Evolutionary conservation across 768 basidiomycete genomes (phyloP), one percentile per base, ranked within the genome.

Genomic region (Phylloporus scabripes): DNA sequence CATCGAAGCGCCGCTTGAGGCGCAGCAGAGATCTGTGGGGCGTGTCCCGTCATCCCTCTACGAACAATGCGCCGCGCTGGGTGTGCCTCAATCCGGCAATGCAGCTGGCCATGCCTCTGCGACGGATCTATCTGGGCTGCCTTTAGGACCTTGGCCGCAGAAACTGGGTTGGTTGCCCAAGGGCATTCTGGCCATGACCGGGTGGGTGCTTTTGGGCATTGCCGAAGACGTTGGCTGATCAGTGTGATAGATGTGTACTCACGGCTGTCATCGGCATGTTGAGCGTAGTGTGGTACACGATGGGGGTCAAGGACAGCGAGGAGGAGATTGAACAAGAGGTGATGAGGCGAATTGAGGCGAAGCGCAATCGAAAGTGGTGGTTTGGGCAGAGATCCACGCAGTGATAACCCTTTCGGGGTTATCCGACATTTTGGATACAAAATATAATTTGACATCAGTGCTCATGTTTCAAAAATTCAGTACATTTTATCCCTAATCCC

Each of bases 281-380:
- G 7, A 77, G 81, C 1, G 88, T 95, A 26, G 71, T 82, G 33
- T 98, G 93, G 92, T 98, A 98, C 68, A 71, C 85, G 32, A 71
- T 82, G 40, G 89, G 90, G n/a, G 81, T 79, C 5, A 70, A 70
- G 49, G 72, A 89, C 51, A 77, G 85, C 39, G 91, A 92, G 36
- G 83, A 83, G 55, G 92, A 95, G 70, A 75, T 90, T 31, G 90
- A 92, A 63, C 72, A 77, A 17, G 87, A 90, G 66, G 80, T 78
- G 46, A 69, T 76, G 54, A 67, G 70, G 54, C 70, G 74, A 48
- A 68, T 83, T 9, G 83, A 76, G 23, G 74, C 69, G 46, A 92
- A 87, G 71, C 75, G 71, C 51, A 69, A 67, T 47, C 72, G 72
- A 45, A 68, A n/a, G n/a, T n/a, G 67, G 43, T 69, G 80, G 43